Conservation (phyloP, 2,329 filamentous ascomycete species). For the Diatrype stigma region DNA sequence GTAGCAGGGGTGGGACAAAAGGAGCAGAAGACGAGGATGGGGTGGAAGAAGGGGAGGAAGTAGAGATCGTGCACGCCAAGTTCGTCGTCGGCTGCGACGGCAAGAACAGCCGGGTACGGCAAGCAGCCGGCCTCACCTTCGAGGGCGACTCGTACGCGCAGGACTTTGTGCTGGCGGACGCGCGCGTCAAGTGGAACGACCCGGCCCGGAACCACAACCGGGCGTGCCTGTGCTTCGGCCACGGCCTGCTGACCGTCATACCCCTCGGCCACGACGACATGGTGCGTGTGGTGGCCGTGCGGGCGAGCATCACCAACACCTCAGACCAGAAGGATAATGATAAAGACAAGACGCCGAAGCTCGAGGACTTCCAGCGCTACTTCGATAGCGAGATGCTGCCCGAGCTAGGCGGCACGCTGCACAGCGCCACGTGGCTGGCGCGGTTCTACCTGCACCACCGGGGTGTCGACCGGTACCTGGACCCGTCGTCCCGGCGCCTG, state of each 20-base stretch:
- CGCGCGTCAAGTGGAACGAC: constrained; percentile 23
- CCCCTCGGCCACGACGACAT: constrained; percentile 20
- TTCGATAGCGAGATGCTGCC: constrained; percentile 19
- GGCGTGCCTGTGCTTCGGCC: constrained; percentile 26
- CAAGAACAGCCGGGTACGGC: constrained; percentile 38
- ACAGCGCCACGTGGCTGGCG: constrained; percentile 36
- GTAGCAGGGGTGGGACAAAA: too few relatives aligned
- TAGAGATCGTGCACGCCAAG: constrained; percentile 17
- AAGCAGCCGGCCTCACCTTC: constrained; percentile 31
- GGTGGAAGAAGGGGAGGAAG: constrained; percentile 5
- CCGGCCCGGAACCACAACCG: constrained; percentile 7
- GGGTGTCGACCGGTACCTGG: constrained; percentile 34
- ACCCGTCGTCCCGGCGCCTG: constrained; percentile 39
- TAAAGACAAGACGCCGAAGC: constrained; percentile 6
- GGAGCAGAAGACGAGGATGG: too few relatives aligned
- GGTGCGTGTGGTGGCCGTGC: constrained; percentile 24
- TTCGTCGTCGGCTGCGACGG: constrained; percentile 46
- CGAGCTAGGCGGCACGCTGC: constrained; percentile 17
- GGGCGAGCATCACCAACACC: constrained; percentile 12
- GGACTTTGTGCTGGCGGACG: constrained; percentile 41
- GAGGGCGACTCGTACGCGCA: constrained; percentile 40
- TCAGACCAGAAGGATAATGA: constrained; percentile 7
- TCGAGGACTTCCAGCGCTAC: constrained; percentile 28
- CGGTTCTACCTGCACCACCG: constrained; percentile 43
- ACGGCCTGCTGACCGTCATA: constrained; percentile 31